A percentile compares a stretch with the other conserved stretches of the same genome.
Conservation (phyloP, 257 asterid species). For the Salvia hispanica region DNA sequence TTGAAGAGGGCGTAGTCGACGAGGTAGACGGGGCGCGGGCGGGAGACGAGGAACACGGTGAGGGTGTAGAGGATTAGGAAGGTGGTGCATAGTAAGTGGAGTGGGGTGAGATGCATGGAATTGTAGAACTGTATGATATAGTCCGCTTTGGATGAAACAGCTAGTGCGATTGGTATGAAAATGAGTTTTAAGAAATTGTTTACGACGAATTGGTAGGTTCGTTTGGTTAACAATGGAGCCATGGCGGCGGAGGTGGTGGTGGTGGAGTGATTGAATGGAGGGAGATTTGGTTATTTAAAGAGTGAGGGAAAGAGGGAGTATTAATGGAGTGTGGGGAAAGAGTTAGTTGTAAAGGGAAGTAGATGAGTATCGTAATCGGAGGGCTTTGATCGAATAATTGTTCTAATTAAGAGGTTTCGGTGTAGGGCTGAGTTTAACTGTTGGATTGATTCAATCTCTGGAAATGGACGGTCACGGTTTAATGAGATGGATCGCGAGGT, state of each 20-base stretch:
- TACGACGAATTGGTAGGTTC: constrained; percentile 44
- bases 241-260: constrained; percentile 25
- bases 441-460: not conserved
- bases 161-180: constrained; percentile 34
- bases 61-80: constrained; percentile 37
- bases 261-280: not conserved
- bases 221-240: constrained; percentile 38
- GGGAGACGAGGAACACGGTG: constrained; percentile 41
- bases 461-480: too few species aligned
- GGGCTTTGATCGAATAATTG: not conserved
- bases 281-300: constrained; percentile 24
- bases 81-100: constrained; percentile 25
- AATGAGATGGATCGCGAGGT: too few species aligned
- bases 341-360: not conserved
- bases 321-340: constrained; percentile 6
- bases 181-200: constrained; percentile 45
- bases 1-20: constrained; percentile 62
- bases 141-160: constrained; percentile 35
- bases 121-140: constrained; percentile 19
- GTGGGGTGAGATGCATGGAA: constrained; percentile 36
- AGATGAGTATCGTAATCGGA: constrained; percentile 1
- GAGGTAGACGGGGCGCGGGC: constrained; percentile 51
- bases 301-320: constrained; percentile 14
- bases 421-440: not conserved
- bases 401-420: not conserved